Base-by-base conservation (phyloP, 805 yeast genomes). In the Debaryomyces castellii region DNA sequence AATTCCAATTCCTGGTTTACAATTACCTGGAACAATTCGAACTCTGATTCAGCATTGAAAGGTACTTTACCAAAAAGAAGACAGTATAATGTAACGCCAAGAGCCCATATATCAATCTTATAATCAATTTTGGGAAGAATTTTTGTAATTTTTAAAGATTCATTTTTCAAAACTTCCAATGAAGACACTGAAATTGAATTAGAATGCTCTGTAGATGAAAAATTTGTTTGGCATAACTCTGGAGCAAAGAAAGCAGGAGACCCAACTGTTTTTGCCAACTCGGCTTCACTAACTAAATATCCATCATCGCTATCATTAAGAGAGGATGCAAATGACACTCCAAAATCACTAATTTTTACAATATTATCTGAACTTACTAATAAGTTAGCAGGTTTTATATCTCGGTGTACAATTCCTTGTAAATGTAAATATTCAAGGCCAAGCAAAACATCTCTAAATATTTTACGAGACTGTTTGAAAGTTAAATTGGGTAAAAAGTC, bases 161-260 rank as follows among this genome's bases (percentile, higher is more conserved):
- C 59, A 43, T 58, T 62, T 30, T 46, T 55, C 25, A 58, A 46
- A 10, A 57, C 45, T 34, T 62, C 68, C 11, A 59, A 37, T 1
- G 66, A 59, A 1, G 57, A 17, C 7, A 57, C 52, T 2, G 64
- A 61, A 8, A 39, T 43, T 7, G 55, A 52, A 1, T 41, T 43
- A 5, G 50, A 32, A 11, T 43, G 36, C 12, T 41, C 32, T 21
- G 43, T 37, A 1, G 58, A 47, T 11, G 64, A 53, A 42, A 64
- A 76, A 45, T 77, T 80, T 1, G 87, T 83, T 44, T 77, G 75
- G 60, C 97, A 91, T 39, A 91, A 73, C 62, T 94, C 99, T 0
- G 97, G 97, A 0, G 98, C 96, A 58, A 90, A 85, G 63, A 92
- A 92, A 0, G 97, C 97, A 1, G 98, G 98, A 0, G 98, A 92